These are phyloP conservation scores for Calocybe cyanea DNA, from an alignment of 768 basidiomycete genomes.

Conservation along the genomic window DNA sequence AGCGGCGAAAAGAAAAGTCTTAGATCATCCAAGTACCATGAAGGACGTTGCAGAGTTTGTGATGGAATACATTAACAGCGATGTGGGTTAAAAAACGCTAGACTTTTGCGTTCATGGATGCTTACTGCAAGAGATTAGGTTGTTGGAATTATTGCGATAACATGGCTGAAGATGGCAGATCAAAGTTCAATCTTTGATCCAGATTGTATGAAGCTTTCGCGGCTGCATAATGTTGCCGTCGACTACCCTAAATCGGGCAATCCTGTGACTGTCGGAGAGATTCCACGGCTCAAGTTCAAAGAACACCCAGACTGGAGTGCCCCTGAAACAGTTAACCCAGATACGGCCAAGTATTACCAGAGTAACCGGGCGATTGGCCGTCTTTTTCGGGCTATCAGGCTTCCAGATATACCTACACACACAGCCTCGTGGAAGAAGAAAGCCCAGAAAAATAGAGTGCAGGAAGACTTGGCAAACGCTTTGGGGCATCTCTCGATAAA, in stretches of 20 bases:
- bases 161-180: slow-evolving; percentile 66
- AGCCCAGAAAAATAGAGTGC: slow-evolving; percentile 8
- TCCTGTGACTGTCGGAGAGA: slow-evolving; percentile 30
- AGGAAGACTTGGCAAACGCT: slow-evolving; percentile 18
- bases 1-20: slow-evolving; percentile 39
- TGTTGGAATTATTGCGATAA: slow-evolving; percentile 58
- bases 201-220: slow-evolving; percentile 50
- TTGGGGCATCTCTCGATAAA: slow-evolving; percentile 14
- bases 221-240: slow-evolving; percentile 60
- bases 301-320: slow-evolving; percentile 62
- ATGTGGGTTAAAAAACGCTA: slow-evolving; percentile 36
- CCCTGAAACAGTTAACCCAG: slow-evolving; percentile 46
- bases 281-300: slow-evolving; percentile 40
- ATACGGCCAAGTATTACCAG: slow-evolving; percentile 40
- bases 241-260: slow-evolving; percentile 62
- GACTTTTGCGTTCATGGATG: not conserved
- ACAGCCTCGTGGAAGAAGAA: slow-evolving; percentile 9
- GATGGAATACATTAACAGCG: slow-evolving; percentile 63
- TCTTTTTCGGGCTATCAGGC: slow-evolving; percentile 58
- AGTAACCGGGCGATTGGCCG: slow-evolving; percentile 56
- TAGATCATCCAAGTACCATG: slow-evolving; percentile 51
- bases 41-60: slow-evolving; percentile 67
- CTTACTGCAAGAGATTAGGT: slow-evolving; percentile 29
- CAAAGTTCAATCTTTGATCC: slow-evolving; percentile 47
- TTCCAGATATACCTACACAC: slow-evolving; percentile 29